These are phyloP conservation scores for Saposhnikovia divaricata DNA, from an alignment of 129 eudicot genomes.

Conservation along the genomic window DNA sequence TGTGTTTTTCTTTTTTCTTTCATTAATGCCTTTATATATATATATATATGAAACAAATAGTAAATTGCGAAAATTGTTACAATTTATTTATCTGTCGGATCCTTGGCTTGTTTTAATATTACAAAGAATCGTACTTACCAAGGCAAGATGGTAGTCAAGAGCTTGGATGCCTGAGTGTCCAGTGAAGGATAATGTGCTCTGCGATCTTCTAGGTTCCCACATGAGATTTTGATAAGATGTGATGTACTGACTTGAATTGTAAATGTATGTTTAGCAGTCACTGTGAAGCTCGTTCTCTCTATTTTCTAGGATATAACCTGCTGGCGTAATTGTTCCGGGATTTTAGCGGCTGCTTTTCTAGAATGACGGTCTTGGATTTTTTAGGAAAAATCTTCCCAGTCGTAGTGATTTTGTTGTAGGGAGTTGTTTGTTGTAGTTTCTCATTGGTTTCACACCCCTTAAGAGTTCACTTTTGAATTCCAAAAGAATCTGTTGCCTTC, in stretches of 20 bases:
- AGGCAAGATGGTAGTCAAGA: background rate
- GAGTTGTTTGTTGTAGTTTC: background rate
- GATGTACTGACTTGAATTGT: too few species aligned
- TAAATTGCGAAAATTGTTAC: background rate
- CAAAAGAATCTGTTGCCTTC: background rate
- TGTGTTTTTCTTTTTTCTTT: background rate
- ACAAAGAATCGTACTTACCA: background rate
- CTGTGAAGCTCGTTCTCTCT: background rate
- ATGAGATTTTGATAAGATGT: background rate
- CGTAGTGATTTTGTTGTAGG: background rate
- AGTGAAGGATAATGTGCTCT: background rate
- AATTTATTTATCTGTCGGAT: background rate
- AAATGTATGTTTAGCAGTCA: background rate
- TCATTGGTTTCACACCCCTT: background rate
- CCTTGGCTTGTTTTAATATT: background rate
- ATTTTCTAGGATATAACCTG: background rate
- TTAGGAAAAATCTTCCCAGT: background rate
- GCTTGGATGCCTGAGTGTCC: background rate
- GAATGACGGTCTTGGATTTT: background rate
- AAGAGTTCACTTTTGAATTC: background rate
- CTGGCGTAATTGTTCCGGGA: background rate
- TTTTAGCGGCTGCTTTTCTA: background rate
- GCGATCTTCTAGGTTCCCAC: background rate
- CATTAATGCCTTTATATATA: slow-evolving; percentile 1
- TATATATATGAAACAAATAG: background rate